Percentiles rank a stretch among this genome's conserved stretches.
Evolutionary conservation across 176 grass and related monocot species (phyloP).

Genomic region (Cenchrus fungigraminus): DNA sequence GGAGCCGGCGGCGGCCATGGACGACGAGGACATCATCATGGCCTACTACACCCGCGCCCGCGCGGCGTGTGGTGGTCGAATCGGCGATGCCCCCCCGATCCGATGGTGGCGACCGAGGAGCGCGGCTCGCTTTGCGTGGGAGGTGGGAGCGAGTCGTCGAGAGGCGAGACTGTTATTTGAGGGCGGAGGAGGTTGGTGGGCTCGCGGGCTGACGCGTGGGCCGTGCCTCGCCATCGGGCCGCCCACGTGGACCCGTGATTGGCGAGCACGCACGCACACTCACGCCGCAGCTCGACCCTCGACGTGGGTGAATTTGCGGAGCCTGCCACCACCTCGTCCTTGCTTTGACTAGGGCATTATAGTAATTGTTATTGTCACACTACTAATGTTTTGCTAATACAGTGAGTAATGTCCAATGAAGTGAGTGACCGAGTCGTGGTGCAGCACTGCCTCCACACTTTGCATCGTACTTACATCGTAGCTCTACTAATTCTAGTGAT

Average conservation of each 20-base stretch:
- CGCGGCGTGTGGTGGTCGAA: neutral
- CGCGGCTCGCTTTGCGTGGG: neutral
- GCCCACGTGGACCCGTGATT: conserved; percentile 33
- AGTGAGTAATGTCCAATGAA: too few relatives aligned
- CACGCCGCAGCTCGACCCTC: neutral
- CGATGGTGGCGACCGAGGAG: neutral
- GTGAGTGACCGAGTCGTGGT: neutral
- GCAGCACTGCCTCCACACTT: too few relatives aligned
- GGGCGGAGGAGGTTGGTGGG: conserved; percentile 32
- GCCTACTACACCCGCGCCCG: neutral
- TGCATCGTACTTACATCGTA: neutral
- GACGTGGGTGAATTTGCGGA: neutral
- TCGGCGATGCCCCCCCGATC: neutral
- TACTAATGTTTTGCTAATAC: too few relatives aligned
- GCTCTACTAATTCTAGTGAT: neutral
- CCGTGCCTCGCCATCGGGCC: conserved; percentile 13
- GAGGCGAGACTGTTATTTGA: conserved; percentile 42
- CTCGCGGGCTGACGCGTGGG: conserved; percentile 1
- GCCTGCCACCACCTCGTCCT: neutral
- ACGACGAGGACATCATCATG: conserved; percentile 21
- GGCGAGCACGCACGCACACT: neutral
- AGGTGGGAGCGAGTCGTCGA: neutral
- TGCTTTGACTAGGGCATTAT: neutral
- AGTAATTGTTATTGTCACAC: too few relatives aligned
- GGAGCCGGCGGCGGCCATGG: neutral